phyloP scores from a whole-genome alignment of 768 basidiomycete species.

The Lactifluus volemus region DNA sequence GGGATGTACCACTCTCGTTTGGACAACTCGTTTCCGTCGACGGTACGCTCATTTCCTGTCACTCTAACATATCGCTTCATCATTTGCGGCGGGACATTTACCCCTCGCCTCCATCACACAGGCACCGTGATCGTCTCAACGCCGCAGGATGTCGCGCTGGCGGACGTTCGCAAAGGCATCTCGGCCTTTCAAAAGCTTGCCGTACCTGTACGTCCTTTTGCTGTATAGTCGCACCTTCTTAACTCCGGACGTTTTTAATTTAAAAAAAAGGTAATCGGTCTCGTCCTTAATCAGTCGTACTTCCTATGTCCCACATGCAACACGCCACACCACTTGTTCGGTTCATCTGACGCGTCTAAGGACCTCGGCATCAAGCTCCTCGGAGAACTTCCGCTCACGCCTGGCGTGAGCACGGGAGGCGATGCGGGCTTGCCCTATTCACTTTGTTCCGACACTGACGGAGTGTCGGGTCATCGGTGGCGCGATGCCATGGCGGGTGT shows the following conservation, averaged over 20 bases:
- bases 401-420: conserved; percentile 61
- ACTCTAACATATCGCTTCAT: not conserved
- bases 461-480: conserved; percentile 19
- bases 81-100: not conserved
- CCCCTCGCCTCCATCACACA: conserved; percentile 24
- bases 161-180: conserved; percentile 89
- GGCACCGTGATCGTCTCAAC: conserved; percentile 93
- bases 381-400: conserved; percentile 74
- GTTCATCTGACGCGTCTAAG: conserved; percentile 48
- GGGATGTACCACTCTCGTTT: conserved; percentile 88
- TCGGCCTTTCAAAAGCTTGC: conserved; percentile 85
- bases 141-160: conserved; percentile 87
- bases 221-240: not conserved
- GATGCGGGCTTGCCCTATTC: conserved; percentile 58
- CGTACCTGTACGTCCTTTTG: conserved; percentile 57
- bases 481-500: conserved; percentile 25
- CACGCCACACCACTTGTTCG: conserved; percentile 57
- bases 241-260: too few species aligned
- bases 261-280: conserved; percentile 61
- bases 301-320: conserved; percentile 71
- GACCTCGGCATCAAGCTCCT: conserved; percentile 56
- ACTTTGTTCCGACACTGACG: conserved; percentile 19
- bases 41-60: conserved; percentile 38
- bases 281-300: conserved; percentile 82
- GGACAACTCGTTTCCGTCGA: conserved; percentile 81